These are phyloP conservation scores for Aspergillus ruber DNA, from an alignment of 2,329 filamentous ascomycete species.

Conservation along the genomic window DNA sequence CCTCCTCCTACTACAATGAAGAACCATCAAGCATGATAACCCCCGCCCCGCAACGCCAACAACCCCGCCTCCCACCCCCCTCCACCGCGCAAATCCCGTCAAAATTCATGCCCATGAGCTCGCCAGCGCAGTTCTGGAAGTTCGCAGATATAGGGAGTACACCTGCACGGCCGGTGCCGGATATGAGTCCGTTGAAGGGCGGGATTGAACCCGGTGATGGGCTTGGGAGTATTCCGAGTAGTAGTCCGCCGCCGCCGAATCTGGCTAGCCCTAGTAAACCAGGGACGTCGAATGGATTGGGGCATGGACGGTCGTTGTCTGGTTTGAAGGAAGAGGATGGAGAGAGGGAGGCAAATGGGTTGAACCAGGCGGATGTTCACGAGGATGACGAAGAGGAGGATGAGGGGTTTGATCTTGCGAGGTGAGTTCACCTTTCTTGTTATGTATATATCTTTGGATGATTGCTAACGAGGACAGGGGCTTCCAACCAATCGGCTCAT, in stretches of 20 bases:
- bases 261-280: slow-evolving; percentile 40
- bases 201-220: slow-evolving; percentile 24
- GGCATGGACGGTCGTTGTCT: slow-evolving; percentile 22
- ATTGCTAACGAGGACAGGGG: slow-evolving; percentile 26
- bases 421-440: slow-evolving; percentile 24
- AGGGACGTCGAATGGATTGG: slow-evolving; percentile 26
- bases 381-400: slow-evolving; percentile 38
- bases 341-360: slow-evolving; percentile 2
- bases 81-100: slow-evolving; percentile 45
- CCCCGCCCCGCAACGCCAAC: slow-evolving; percentile 43
- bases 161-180: slow-evolving; percentile 35
- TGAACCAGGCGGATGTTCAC: slow-evolving; percentile 2
- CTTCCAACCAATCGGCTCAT: slow-evolving; percentile 44
- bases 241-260: slow-evolving; percentile 44
- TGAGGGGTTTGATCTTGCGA: slow-evolving; percentile 41
- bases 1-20: slow-evolving; percentile 45
- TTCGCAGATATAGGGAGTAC: slow-evolving; percentile 42
- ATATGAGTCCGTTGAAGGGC: slow-evolving; percentile 44
- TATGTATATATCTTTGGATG: not conserved
- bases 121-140: slow-evolving; percentile 47
- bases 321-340: slow-evolving; percentile 28
- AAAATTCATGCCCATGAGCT: slow-evolving; percentile 48
- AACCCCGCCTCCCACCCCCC: slow-evolving; percentile 42
- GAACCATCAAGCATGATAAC: slow-evolving; percentile 43
- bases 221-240: slow-evolving; percentile 38